A percentile compares a stretch with the other conserved stretches of the same genome.
phyloP scores from a whole-genome alignment of 257 asterid species.

The Scutellaria galericulata region DNA sequence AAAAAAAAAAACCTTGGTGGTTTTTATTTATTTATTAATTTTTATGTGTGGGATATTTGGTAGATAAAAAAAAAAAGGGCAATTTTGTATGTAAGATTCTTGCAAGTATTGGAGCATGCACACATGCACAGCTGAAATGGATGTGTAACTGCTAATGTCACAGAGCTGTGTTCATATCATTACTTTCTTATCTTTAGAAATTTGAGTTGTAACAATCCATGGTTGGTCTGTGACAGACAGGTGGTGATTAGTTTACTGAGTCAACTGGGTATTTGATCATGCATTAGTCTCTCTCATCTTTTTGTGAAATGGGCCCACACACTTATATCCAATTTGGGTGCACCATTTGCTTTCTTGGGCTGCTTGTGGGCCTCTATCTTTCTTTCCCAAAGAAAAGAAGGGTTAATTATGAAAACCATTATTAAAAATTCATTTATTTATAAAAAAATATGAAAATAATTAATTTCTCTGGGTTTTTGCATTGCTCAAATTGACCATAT shows the following conservation, averaged over 20 bases:
- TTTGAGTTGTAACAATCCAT: slow-evolving; percentile 54
- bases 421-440: neutral
- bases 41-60: too few relatives aligned
- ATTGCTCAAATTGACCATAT: too few relatives aligned
- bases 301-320: slow-evolving; percentile 33
- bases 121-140: slow-evolving; percentile 52
- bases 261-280: slow-evolving; percentile 18
- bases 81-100: slow-evolving; percentile 15
- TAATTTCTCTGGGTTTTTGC: too few relatives aligned
- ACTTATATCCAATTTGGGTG: slow-evolving; percentile 5
- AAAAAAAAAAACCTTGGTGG: too few relatives aligned
- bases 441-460: neutral
- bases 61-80: too few relatives aligned
- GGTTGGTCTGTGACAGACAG: slow-evolving; percentile 34
- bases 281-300: slow-evolving; percentile 39
- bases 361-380: slow-evolving; percentile 13
- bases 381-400: neutral
- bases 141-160: slow-evolving; percentile 48
- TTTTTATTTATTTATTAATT: neutral
- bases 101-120: slow-evolving; percentile 45
- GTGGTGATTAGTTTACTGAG: neutral
- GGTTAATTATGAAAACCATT: neutral
- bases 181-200: slow-evolving; percentile 23
- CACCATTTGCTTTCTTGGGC: slow-evolving; percentile 22
- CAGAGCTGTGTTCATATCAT: neutral